Evolutionary conservation across 306 rosid genomes (phyloP).

Genomic region (Dalbergia cochinchinensis): DNA sequence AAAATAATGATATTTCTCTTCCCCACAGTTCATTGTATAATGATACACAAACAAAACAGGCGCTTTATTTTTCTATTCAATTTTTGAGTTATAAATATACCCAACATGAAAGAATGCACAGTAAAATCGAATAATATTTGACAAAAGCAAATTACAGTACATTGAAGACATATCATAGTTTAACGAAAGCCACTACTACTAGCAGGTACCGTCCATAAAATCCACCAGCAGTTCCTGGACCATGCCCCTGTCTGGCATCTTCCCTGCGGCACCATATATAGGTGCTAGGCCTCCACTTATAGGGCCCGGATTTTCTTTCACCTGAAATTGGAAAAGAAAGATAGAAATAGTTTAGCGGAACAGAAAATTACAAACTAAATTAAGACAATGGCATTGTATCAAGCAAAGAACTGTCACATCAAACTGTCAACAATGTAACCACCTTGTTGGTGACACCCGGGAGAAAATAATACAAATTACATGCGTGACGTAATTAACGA

Average conservation of each 20-base stretch:
- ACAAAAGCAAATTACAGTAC: slow-evolving; percentile 5
- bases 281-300: slow-evolving; percentile 94
- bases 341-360: not conserved
- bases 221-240: slow-evolving; percentile 86
- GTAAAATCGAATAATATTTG: slow-evolving; percentile 19
- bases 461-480: slow-evolving; percentile 1
- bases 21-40: not conserved
- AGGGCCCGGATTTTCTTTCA: slow-evolving; percentile 91
- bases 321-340: slow-evolving; percentile 58
- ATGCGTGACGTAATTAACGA: not conserved
- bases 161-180: slow-evolving; percentile 10
- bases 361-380: slow-evolving; percentile 21
- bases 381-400: slow-evolving; percentile 27
- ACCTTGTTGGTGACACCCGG: slow-evolving; percentile 22
- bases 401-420: slow-evolving; percentile 30
- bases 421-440: slow-evolving; percentile 26
- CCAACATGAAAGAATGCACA: slow-evolving; percentile 19
- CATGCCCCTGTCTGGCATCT: slow-evolving; percentile 91
- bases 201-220: slow-evolving; percentile 93
- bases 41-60: slow-evolving; percentile 10
- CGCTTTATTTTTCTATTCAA: not conserved
- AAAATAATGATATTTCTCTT: not conserved
- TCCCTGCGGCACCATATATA: slow-evolving; percentile 96
- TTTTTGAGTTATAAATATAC: not conserved
- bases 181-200: slow-evolving; percentile 50